Conservation (phyloP, 768 basidiomycete genomes). For the Trametes punicea region DNA sequence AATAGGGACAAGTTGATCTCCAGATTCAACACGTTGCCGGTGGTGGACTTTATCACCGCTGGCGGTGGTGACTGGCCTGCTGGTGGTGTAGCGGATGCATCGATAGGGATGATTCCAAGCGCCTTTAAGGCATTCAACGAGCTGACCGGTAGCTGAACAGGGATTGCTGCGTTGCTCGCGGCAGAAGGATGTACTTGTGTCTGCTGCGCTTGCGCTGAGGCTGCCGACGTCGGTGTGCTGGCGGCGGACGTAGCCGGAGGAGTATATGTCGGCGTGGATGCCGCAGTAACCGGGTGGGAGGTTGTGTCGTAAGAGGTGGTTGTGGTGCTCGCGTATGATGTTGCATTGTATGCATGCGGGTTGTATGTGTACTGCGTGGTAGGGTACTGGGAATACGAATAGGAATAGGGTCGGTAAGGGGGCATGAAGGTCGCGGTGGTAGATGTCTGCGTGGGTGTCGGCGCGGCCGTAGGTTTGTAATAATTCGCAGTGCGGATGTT, state of each 20-base stretch:
- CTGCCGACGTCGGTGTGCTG: conserved; percentile 7
- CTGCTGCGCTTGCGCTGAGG: conserved; percentile 15
- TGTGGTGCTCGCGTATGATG: conserved; percentile 14
- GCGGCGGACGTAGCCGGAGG: neutral
- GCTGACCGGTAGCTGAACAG: conserved; percentile 68
- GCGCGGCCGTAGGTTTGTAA: conserved; percentile 26
- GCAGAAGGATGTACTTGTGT: conserved; percentile 6
- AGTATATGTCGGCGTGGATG: conserved; percentile 3
- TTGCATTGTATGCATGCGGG: conserved; percentile 16
- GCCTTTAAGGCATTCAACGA: conserved; percentile 57
- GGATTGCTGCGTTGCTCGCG: conserved; percentile 35
- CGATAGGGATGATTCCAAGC: conserved; percentile 71
- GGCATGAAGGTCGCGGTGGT: conserved; percentile 23
- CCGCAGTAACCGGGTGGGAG: neutral
- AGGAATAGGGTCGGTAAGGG: conserved; percentile 27
- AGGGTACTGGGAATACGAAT: conserved; percentile 28
- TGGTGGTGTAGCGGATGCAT: conserved; percentile 48
- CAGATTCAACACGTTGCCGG: conserved; percentile 68
- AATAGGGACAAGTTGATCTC: conserved; percentile 77
- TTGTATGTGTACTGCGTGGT: conserved; percentile 27
- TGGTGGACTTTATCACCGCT: conserved; percentile 59
- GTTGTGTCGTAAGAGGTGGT: conserved; percentile 12
- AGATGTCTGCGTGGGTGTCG: conserved; percentile 35
- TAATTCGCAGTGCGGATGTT: conserved; percentile 15
- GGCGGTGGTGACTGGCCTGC: conserved; percentile 61